phyloP scores from a whole-genome alignment of 2,329 filamentous ascomycete species.

The Pyrenophora seminiperda region DNA sequence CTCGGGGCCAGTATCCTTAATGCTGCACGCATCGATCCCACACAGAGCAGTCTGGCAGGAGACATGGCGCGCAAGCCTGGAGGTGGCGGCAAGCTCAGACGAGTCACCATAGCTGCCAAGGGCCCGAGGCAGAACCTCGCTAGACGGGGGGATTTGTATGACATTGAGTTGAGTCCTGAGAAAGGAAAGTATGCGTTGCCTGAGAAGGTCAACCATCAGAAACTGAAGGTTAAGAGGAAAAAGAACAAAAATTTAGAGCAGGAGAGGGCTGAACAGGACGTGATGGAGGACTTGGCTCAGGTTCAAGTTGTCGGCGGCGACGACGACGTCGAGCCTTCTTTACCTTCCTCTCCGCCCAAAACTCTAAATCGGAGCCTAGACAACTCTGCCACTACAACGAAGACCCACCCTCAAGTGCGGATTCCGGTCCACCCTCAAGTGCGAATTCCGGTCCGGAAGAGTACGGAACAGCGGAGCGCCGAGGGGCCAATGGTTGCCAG shows the following conservation, averaged over 20 bases:
- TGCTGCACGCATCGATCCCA: slow-evolving; percentile 29
- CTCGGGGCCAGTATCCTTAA: slow-evolving; percentile 38
- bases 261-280: neutral
- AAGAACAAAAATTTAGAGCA: neutral
- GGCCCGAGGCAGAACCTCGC: slow-evolving; percentile 13
- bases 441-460: neutral
- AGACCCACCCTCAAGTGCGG: neutral
- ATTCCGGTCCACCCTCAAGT: neutral
- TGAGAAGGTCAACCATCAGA: slow-evolving; percentile 13
- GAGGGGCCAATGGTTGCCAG: neutral
- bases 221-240: slow-evolving; percentile 14
- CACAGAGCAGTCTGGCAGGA: slow-evolving; percentile 7
- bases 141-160: slow-evolving; percentile 21
- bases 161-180: slow-evolving; percentile 29
- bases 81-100: slow-evolving; percentile 26
- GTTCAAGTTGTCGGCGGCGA: no score
- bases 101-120: slow-evolving; percentile 15
- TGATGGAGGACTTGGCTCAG: neutral
- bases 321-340: no score
- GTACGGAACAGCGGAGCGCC: neutral
- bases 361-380: neutral
- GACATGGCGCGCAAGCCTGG: slow-evolving; percentile 1
- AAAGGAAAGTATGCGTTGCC: slow-evolving; percentile 17
- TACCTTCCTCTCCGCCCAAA: neutral
- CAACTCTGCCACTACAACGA: neutral